Conservation (phyloP, 768 basidiomycete species). For the Tulasnella sp. region DNA sequence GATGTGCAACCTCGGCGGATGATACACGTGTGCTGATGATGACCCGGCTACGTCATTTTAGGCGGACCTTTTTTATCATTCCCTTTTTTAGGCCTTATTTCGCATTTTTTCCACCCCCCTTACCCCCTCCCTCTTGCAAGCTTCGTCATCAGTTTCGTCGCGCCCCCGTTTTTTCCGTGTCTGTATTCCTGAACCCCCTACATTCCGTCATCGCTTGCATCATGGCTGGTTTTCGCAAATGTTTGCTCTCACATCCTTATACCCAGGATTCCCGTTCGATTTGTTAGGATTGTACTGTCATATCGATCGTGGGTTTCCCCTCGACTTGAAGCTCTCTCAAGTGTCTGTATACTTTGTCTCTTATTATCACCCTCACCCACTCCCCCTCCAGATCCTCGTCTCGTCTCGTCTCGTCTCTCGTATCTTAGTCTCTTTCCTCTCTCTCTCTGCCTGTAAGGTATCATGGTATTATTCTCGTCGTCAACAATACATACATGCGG, state of each 20-base stretch:
- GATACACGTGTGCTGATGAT: neutral
- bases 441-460: constrained; percentile 5
- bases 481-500: constrained; percentile 2
- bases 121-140: neutral
- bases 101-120: neutral
- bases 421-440: neutral
- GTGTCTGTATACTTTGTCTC: constrained; percentile 5
- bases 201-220: constrained; percentile 1
- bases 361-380: neutral
- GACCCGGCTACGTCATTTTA: neutral
- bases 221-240: neutral
- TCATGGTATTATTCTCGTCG: constrained; percentile 13
- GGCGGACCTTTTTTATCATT: constrained; percentile 1
- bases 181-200: neutral
- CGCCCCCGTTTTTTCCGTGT: neutral
- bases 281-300: neutral
- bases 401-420: neutral
- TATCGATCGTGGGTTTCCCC: neutral
- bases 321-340: neutral
- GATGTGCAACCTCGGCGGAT: neutral
- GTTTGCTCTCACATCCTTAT: neutral
- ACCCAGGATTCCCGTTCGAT: neutral
- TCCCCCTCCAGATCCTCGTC: neutral
- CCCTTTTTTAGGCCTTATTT: neutral
- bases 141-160: neutral